Conservation (phyloP, 208 protist genomes). For the Leishmania turanica region DNA sequence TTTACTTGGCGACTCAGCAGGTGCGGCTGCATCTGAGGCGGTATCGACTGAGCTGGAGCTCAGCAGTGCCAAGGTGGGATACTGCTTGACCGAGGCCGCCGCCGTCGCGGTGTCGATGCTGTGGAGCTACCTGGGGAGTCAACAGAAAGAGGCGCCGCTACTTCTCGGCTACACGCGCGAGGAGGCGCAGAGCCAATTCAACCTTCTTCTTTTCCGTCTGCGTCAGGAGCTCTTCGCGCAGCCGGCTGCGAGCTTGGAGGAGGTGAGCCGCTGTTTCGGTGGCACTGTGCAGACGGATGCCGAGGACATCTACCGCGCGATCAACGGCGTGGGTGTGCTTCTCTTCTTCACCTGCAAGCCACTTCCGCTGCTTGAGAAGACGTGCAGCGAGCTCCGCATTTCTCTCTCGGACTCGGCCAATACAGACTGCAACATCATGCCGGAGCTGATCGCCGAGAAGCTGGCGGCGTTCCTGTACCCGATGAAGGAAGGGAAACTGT, state of each 20-base stretch:
- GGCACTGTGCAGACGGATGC: slow-evolving; percentile 23
- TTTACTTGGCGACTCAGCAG: slow-evolving; percentile 10
- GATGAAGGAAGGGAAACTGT: slow-evolving; percentile 33
- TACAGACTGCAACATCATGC: slow-evolving; percentile 53
- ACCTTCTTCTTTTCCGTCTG: slow-evolving; percentile 43
- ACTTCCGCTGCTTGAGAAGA: slow-evolving; percentile 30
- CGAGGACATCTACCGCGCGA: slow-evolving; percentile 57
- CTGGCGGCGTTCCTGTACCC: slow-evolving; percentile 63
- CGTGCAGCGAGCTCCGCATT: slow-evolving; percentile 66
- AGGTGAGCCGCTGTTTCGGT: slow-evolving; percentile 45
- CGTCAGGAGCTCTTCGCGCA: slow-evolving; percentile 51
- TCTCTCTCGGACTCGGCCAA: slow-evolving; percentile 44
- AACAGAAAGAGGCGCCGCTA: slow-evolving; percentile 31
- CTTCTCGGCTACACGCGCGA: slow-evolving; percentile 30
- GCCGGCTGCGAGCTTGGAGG: slow-evolving; percentile 32
- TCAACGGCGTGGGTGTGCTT: slow-evolving; percentile 55
- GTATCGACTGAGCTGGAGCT: slow-evolving; percentile 24
- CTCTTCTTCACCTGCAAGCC: slow-evolving; percentile 59
- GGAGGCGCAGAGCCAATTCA: slow-evolving; percentile 37
- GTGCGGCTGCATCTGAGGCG: background rate
- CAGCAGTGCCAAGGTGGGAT: slow-evolving; percentile 36
- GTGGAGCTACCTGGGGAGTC: slow-evolving; percentile 30
- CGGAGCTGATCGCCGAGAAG: slow-evolving; percentile 65
- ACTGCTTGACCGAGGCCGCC: slow-evolving; percentile 41
- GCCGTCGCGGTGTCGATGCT: slow-evolving; percentile 57